These are phyloP conservation scores for Hypomontagnella monticulosa DNA, from an alignment of 495 filamentous ascomycete species.

Conservation along the genomic window DNA sequence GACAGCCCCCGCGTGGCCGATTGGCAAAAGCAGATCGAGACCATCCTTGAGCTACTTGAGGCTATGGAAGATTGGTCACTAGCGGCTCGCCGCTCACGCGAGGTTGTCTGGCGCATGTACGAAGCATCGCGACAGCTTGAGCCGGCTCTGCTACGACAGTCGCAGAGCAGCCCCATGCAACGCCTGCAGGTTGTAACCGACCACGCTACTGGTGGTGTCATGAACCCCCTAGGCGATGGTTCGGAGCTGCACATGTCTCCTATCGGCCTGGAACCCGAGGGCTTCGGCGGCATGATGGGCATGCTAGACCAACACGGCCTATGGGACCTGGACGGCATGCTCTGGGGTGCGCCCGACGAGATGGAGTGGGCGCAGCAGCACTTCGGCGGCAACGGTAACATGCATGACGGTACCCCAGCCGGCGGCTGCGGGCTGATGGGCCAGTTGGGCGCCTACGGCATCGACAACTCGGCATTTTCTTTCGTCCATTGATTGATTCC, in stretches of 20 bases:
- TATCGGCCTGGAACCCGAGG: conserved; percentile 60
- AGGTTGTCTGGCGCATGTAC: conserved; percentile 75
- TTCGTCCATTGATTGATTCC: conserved; percentile 35
- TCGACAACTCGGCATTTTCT: conserved; percentile 39
- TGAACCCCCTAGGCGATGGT: conserved; percentile 46
- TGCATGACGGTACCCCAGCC: conserved; percentile 24
- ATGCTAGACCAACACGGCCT: conserved; percentile 63
- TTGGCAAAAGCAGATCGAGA: conserved; percentile 73
- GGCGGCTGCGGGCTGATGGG: conserved; percentile 32
- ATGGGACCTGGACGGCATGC: conserved; percentile 67
- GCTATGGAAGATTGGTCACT: conserved; percentile 76
- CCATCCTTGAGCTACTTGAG: conserved; percentile 72
- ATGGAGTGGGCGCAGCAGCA: conserved; percentile 48
- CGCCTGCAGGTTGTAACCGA: conserved; percentile 50
- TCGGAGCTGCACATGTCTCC: conserved; percentile 58
- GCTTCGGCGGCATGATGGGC: conserved; percentile 62
- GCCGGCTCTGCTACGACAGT: conserved; percentile 47
- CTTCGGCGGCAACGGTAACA: conserved; percentile 27
- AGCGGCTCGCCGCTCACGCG: conserved; percentile 72
- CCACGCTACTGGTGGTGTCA: conserved; percentile 43
- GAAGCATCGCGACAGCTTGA: conserved; percentile 63
- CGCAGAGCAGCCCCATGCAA: conserved; percentile 39
- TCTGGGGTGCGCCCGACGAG: conserved; percentile 55
- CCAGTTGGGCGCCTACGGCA: conserved; percentile 39
- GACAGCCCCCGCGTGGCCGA: conserved; percentile 62